A percentile compares a stretch with the other conserved stretches of the same genome.
Evolutionary conservation across 441 rosid species (phyloP).

Genomic region (Omphalea diandra): DNA sequence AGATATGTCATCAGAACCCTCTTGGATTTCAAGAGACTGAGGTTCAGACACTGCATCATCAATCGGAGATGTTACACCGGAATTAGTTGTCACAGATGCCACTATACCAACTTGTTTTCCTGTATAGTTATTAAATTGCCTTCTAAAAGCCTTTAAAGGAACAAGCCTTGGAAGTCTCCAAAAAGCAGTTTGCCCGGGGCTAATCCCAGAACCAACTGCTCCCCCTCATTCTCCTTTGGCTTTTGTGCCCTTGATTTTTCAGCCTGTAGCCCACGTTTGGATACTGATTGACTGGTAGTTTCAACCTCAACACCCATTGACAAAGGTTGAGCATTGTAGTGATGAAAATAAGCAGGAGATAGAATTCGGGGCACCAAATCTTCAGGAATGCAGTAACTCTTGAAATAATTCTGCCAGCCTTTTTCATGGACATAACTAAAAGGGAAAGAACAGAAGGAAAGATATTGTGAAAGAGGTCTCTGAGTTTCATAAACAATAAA

Average conservation of each 20-base stretch:
- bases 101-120: constrained; percentile 49
- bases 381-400: constrained; percentile 97
- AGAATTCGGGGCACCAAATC: constrained; percentile 95
- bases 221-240: constrained; percentile 53
- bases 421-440: constrained; percentile 81
- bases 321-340: constrained; percentile 70
- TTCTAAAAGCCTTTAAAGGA: constrained; percentile 73
- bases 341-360: constrained; percentile 98
- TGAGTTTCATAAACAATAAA: background rate
- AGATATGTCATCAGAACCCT: constrained; percentile 93
- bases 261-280: constrained; percentile 35
- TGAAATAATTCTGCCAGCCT: constrained; percentile 94
- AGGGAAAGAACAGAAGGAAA: constrained; percentile 9
- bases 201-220: constrained; percentile 87
- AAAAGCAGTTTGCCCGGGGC: constrained; percentile 89
- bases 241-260: constrained; percentile 50
- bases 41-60: constrained; percentile 74
- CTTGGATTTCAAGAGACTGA: constrained; percentile 91
- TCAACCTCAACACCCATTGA: constrained; percentile 46
- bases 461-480: background rate
- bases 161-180: constrained; percentile 97
- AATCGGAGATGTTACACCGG: constrained; percentile 40
- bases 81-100: constrained; percentile 39
- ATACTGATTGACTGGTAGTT: constrained; percentile 32
- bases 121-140: constrained; percentile 56